Conservation (phyloP, 306 rosid species). For the Pachyrhizus erosus region DNA sequence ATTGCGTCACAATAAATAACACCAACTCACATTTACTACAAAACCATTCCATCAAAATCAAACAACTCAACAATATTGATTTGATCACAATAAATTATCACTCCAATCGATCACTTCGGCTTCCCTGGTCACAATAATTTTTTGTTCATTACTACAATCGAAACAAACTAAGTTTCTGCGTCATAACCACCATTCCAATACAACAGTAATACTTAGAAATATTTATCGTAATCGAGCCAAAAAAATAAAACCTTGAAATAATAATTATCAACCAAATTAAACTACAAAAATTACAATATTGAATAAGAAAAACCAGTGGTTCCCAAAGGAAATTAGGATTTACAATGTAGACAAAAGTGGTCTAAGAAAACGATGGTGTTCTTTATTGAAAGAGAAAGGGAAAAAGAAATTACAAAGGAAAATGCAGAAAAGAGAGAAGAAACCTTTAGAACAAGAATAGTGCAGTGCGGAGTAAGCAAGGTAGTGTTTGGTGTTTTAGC, state of each 20-base stretch:
- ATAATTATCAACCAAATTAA: background rate
- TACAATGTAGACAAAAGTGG: background rate
- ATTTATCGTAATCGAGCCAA: background rate
- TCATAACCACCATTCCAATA: background rate
- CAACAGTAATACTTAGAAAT: no score
- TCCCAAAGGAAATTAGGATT: background rate
- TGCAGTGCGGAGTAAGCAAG: background rate
- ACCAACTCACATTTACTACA: background rate
- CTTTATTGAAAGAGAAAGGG: background rate
- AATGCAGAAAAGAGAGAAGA: background rate
- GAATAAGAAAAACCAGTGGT: constrained; percentile 2
- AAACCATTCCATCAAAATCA: constrained; percentile 4
- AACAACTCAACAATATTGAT: background rate
- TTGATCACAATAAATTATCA: background rate
- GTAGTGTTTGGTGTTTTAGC: background rate
- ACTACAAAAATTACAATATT: constrained; percentile 5
- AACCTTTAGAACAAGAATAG: constrained; percentile 11
- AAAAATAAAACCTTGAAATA: background rate
- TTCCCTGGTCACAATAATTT: background rate
- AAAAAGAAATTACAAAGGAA: background rate
- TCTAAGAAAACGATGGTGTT: background rate
- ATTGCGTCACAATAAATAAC: background rate
- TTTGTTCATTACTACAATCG: no score
- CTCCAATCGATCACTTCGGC: background rate
- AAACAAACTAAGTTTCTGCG: background rate